These are phyloP conservation scores for Solidago caesia DNA, from an alignment of 129 eudicot genomes.

Conservation along the genomic window DNA sequence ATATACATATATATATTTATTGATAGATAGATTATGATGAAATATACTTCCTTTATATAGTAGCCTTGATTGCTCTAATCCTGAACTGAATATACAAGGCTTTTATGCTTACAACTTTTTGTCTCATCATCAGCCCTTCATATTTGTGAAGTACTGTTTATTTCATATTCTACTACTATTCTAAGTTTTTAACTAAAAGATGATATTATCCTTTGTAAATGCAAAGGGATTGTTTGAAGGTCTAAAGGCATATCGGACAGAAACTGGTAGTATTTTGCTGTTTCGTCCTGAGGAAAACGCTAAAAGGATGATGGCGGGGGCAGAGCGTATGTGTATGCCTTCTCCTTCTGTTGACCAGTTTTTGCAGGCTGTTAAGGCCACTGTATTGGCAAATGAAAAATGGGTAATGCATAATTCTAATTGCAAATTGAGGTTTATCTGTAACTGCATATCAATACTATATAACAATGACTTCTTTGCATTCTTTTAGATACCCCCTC, in stretches of 20 bases:
- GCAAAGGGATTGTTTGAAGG: conserved; percentile 92
- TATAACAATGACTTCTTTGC: not conserved
- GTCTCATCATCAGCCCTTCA: not conserved
- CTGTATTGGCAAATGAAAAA: conserved; percentile 86
- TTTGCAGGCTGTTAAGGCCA: conserved; percentile 80
- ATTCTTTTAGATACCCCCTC: conserved; percentile 78
- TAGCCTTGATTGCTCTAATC: too few species aligned
- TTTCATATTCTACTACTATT: not conserved
- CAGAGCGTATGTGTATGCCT: conserved; percentile 99
- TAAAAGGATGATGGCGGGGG: conserved; percentile 66
- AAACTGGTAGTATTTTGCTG: conserved; percentile 74
- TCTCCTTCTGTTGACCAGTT: conserved; percentile 93
- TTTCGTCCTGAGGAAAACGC: conserved; percentile 97
- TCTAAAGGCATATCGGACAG: conserved; percentile 73
- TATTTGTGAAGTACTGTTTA: not conserved
- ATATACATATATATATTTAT: too few species aligned
- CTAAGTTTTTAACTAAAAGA: conserved; percentile 1
- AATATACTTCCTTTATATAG: too few species aligned
- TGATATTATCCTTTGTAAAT: conserved; percentile 11
- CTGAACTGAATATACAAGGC: too few species aligned
- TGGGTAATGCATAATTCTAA: conserved; percentile 52
- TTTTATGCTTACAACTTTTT: too few species aligned
- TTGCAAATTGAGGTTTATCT: too few species aligned
- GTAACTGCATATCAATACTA: not conserved
- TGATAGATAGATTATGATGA: too few species aligned